Percentiles rank a stretch among this genome's conserved stretches.
Conservation (phyloP, 2,329 filamentous ascomycete genomes). For the Pezicula radicicola region DNA sequence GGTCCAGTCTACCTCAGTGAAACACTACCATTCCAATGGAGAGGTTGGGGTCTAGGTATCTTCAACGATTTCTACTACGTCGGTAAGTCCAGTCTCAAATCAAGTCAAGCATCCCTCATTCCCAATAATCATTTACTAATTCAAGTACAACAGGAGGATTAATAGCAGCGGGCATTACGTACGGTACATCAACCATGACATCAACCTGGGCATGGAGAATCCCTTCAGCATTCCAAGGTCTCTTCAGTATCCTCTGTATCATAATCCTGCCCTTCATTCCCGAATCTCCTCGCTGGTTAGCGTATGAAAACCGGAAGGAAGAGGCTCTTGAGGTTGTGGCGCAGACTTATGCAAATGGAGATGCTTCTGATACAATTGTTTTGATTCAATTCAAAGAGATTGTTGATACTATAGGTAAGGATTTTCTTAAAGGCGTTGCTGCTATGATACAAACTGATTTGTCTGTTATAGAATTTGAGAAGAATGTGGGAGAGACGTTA, state of each 20-base stretch:
- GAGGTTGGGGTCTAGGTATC: conserved; percentile 40
- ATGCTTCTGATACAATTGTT: conserved; percentile 26
- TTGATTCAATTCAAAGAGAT: neutral
- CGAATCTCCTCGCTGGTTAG: conserved; percentile 46
- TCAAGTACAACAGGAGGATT: conserved; percentile 29
- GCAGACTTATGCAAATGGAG: conserved; percentile 40
- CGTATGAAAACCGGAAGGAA: conserved; percentile 35
- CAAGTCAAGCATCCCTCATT: neutral
- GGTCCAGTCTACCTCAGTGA: conserved; percentile 47
- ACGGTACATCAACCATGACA: conserved; percentile 28
- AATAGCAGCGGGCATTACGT: conserved; percentile 28
- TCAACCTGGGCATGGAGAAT: conserved; percentile 29
- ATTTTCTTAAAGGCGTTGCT: neutral
- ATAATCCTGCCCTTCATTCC: conserved; percentile 40
- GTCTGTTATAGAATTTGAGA: conserved; percentile 39
- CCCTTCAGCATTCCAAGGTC: conserved; percentile 27
- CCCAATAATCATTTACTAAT: conserved; percentile 16
- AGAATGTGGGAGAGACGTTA: conserved; percentile 34
- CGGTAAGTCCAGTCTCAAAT: neutral
- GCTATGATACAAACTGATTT: neutral
- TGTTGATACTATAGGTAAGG: neutral
- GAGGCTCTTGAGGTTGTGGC: conserved; percentile 40
- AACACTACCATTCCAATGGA: conserved; percentile 41
- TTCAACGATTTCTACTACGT: conserved; percentile 33
- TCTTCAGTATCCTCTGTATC: conserved; percentile 5